These are phyloP conservation scores for Crepidotus variabilis DNA, from an alignment of 768 basidiomycete species.

Conservation along the genomic window DNA sequence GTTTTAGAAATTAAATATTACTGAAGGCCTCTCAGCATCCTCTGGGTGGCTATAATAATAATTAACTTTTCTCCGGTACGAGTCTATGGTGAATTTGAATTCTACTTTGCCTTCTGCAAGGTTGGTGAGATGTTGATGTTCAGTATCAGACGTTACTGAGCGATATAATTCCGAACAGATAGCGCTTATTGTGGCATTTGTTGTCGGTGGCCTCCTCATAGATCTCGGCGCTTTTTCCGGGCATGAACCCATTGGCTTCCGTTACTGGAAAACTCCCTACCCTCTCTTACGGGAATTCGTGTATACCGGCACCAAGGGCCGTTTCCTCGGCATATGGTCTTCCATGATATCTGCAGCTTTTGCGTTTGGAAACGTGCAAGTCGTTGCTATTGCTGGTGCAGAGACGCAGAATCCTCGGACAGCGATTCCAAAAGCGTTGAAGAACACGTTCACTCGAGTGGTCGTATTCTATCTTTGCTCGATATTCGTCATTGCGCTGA, in stretches of 20 bases:
- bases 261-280: slow-evolving; percentile 39
- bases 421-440: slow-evolving; percentile 62
- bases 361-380: slow-evolving; percentile 64
- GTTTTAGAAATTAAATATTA: slow-evolving; percentile 5
- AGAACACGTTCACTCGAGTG: slow-evolving; percentile 43
- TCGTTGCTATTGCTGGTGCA: slow-evolving; percentile 35
- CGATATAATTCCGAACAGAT: slow-evolving; percentile 31
- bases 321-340: slow-evolving; percentile 46
- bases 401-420: slow-evolving; percentile 64
- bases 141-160: not conserved
- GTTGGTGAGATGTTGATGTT: slow-evolving; percentile 7
- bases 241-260: slow-evolving; percentile 39
- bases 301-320: slow-evolving; percentile 33
- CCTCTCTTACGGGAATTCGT: slow-evolving; percentile 24
- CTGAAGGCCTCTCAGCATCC: slow-evolving; percentile 15
- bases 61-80: slow-evolving; percentile 39
- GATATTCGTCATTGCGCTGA: slow-evolving; percentile 60
- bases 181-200: slow-evolving; percentile 33
- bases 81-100: slow-evolving; percentile 52
- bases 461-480: slow-evolving; percentile 47
- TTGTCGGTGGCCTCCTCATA: slow-evolving; percentile 36
- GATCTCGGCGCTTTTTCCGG: slow-evolving; percentile 48
- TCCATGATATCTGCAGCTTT: slow-evolving; percentile 45
- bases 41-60: slow-evolving; percentile 27
- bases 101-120: slow-evolving; percentile 43